Base-by-base conservation (phyloP, 2,329 filamentous ascomycete species). In the Beauveria sp. region DNA sequence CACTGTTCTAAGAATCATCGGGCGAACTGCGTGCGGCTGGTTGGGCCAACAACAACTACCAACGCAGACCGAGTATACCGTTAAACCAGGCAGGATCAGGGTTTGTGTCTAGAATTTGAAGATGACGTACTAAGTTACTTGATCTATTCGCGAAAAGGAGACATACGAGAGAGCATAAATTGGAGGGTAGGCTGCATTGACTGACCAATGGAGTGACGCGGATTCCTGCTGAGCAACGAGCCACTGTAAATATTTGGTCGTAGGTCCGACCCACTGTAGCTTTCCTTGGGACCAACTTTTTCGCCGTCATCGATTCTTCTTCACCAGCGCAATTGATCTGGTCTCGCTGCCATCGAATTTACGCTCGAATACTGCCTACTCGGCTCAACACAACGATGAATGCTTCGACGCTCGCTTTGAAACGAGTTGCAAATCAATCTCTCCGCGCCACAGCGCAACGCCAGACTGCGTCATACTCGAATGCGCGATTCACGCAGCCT, bases 401-500 rank as follows among this genome's bases (percentile, higher is more conserved):
- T 44, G 12, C 30, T 22, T 43, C 59, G 4, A 55, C 24, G 22
- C 30, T 30, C 30, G 44, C 37, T 10, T 6, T 61, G 18, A 48
- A 43, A 20, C 59, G 59, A n/a, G 43, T 10, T 7, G 41, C 59
- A 16, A 14, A 24, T 16, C 40, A 34, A 8, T 20, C 40, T 24
- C 44, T 61, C 7, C 59, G 41, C 44, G 46, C 52, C 44, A n/a
- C 59, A 44, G 34, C 52, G 51, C 55, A 59, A 14, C 55, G 40
- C n/a, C 62, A 56, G 14, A 22, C 18, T 10, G 48, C 48, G 14
- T n/a, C 16, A 26, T 59, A 59, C 56, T 59, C 56, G 2, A 52
- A 28, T 18, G 48, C 18, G 3, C 47, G 46, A 34, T 59, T 59
- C 16, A 64, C 64, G 22, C 63, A 62, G 26, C 57, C 57, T 41